Evolutionary conservation across 2,329 filamentous ascomycete species (phyloP), one percentile per base, ranked within the genome.

Genomic region (Chaetoscypha palmicola): DNA sequence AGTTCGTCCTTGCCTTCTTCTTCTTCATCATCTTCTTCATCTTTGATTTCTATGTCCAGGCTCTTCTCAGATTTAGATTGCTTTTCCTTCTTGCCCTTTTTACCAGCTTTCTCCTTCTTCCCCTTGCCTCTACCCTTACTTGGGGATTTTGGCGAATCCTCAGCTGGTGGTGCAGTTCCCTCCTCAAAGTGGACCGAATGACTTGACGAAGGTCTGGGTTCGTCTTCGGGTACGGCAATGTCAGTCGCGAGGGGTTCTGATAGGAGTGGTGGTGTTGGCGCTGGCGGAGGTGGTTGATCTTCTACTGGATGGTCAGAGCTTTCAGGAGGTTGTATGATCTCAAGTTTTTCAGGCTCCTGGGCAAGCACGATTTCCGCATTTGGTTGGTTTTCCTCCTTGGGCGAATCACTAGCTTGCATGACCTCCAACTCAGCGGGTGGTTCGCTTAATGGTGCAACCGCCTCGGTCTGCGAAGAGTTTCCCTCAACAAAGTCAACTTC

Each of bases 151-250:
- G 41, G 33, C 2, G 19, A 11, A 16, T 20, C 48, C 12, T 39
- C 14, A 38, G 44, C 40, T 23, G 47, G 39, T 28, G 47, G 47
- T 22, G 48, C 34, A 17, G 40, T 45, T 9, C 23, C 48, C 21
- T 50, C 46, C 21, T 46, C 46, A 23, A 53, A 54, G 35, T 49
- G 51, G 30, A 53, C 45, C 1, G 45, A 47, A 33, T 47, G 41
- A 7, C 12, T 12, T 24, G 45, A 32, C 12, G 19, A 17, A 37
- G 32, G 16, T 19, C 16, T 10, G 24, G 23, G 28, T 8, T 32
- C 37, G 22, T 38, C 40, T n/a, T n/a, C n/a, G n/a, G n/a, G n/a
- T n/a, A n/a, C n/a, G n/a, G n/a, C n/a, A n/a, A n/a, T n/a, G n/a
- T n/a, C n/a, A n/a, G n/a, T n/a, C n/a, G n/a, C n/a, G n/a, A n/a